Evolutionary conservation across 306 rosid species (phyloP).

Genomic region (Sesbania bispinosa): DNA sequence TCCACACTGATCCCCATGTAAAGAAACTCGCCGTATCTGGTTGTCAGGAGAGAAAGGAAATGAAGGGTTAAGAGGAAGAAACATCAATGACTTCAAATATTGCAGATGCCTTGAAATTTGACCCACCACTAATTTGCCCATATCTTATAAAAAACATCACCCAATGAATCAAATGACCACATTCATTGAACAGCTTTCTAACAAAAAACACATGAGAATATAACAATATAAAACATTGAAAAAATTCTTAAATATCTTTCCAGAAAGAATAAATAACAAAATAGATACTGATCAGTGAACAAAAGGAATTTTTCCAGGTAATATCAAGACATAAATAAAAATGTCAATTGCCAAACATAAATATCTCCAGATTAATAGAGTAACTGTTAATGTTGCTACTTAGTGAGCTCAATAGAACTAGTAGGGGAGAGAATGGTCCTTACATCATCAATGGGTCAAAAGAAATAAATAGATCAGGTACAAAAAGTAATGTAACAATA

Average conservation of each 20-base stretch:
- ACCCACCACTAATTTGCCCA: conserved; percentile 9
- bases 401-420: not conserved
- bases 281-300: not conserved
- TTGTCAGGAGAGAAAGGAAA: conserved; percentile 17
- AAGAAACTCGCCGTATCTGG: conserved; percentile 76
- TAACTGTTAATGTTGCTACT: not conserved
- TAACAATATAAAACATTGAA: not conserved
- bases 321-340: not conserved
- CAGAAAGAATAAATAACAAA: not conserved
- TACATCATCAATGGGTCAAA: not conserved
- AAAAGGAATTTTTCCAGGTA: not conserved
- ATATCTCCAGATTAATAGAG: not conserved
- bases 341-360: not conserved
- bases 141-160: conserved; percentile 4
- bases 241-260: not conserved
- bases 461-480: not conserved
- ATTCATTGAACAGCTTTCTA: not conserved
- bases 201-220: not conserved
- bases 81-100: not conserved
- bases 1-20: conserved; percentile 66
- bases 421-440: not conserved
- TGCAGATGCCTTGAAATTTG: conserved; percentile 12
- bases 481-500: no score
- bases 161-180: not conserved
- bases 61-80: not conserved